Base-by-base conservation (phyloP, 2,329 filamentous ascomycete species). In the Cercospora citrullina region DNA sequence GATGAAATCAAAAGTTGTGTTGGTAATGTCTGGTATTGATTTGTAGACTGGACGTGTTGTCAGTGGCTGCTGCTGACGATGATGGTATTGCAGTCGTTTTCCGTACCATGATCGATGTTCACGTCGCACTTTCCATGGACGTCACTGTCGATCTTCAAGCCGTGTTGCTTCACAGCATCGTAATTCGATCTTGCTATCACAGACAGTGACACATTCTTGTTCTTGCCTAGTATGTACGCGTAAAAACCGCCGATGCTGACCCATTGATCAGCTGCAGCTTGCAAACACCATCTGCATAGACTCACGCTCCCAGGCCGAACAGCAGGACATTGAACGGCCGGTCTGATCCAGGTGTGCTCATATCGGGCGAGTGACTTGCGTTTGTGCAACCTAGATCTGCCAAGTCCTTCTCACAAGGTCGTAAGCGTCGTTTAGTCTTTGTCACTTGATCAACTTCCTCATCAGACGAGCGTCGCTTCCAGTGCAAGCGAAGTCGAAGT, bases 171-270 rank as follows among this genome's bases (percentile, higher is more conserved):
- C 2, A 84, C 80, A 7, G 78, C 80, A 5, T 82, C 78, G 58
- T 82, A 82, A 62, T 83, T 84, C 0, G 82, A 83, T 67, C 82
- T 78, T 8, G 81, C 82, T 12, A 82, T 79, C 0, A 83, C 81
- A 0, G 80, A 81, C 16, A 84, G 67, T 5, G 77, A 77, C 8
- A 83, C 80, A 23, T 76, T 77, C 2, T 79, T 69, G 33, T 75
- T 78, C 2, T 83, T 80, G 63, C 79, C 81, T 0, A 87, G 72
- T 39, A 87, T 82, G 67, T 87, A 87, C 7, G 84, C 83, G 72
- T 87, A 87, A 70, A 87, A 87, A 2, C 84, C 86, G 30, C 86
- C 86, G 62, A 87, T 87, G 0, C 85, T 87, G 57, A 5, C 59
- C n/a, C 18, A 3, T 8, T 28, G 55, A 5, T 64, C 28, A 67